phyloP scores from a whole-genome alignment of 202 grass and related monocot genomes.

The Thinopyrum obtusiflorum region DNA sequence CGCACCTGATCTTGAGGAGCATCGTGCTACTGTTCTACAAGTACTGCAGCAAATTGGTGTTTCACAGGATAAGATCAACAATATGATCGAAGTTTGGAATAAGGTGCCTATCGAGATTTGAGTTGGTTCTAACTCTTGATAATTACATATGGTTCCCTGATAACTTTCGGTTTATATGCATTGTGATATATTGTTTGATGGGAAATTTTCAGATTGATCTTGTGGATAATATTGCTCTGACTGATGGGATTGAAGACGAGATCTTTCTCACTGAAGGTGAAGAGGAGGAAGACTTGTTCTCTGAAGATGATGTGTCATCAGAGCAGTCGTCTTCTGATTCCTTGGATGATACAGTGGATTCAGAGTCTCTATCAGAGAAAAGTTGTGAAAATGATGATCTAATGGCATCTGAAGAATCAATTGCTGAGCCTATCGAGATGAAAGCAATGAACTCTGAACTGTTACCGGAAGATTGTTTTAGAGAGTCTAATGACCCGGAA shows the following conservation, averaged over 20 bases:
- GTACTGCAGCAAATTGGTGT: slow-evolving; percentile 95
- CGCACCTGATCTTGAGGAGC: slow-evolving; percentile 71
- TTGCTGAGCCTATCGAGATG: slow-evolving; percentile 25
- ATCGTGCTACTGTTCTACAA: slow-evolving; percentile 75
- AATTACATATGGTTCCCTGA: neutral
- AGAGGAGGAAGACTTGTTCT: slow-evolving; percentile 50
- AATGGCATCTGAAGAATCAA: slow-evolving; percentile 26
- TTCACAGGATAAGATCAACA: slow-evolving; percentile 73
- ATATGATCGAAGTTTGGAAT: slow-evolving; percentile 99
- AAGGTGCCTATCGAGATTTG: slow-evolving; percentile 48
- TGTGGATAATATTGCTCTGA: slow-evolving; percentile 45
- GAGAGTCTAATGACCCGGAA: slow-evolving; percentile 24
- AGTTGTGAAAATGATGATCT: slow-evolving; percentile 23
- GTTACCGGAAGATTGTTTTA: slow-evolving; percentile 29
- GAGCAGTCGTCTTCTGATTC: slow-evolving; percentile 49
- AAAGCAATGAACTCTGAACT: slow-evolving; percentile 24
- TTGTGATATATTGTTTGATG: slow-evolving; percentile 11
- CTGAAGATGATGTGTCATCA: slow-evolving; percentile 44
- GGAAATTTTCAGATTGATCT: slow-evolving; percentile 67
- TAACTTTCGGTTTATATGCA: slow-evolving; percentile 16
- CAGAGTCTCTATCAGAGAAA: slow-evolving; percentile 44
- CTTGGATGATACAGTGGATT: slow-evolving; percentile 43
- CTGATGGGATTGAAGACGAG: slow-evolving; percentile 43
- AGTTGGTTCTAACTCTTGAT: neutral
- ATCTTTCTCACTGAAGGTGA: slow-evolving; percentile 49